Evolutionary conservation across 2,329 filamentous ascomycete species (phyloP).

Genomic region (Cryphonectria radicalis): DNA sequence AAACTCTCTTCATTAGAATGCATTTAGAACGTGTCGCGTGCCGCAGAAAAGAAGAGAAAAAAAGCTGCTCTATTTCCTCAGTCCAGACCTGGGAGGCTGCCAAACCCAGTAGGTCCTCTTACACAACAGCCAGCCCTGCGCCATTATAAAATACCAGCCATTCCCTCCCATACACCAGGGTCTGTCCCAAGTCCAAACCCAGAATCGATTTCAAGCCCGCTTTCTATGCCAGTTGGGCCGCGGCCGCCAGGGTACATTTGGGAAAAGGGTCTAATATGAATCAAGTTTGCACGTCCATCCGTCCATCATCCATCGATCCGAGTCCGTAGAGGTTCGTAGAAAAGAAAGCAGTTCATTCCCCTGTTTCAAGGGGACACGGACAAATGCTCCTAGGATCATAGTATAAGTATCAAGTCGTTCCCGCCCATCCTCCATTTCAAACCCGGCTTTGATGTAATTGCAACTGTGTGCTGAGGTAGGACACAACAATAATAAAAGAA

Average conservation of each 20-base stretch:
- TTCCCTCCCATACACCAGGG: not conserved
- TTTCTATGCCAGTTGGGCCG: constrained; percentile 21
- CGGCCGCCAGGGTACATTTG: constrained; percentile 2
- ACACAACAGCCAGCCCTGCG: constrained; percentile 6
- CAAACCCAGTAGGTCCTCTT: constrained; percentile 15
- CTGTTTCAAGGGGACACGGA: not conserved
- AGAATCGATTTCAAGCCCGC: constrained; percentile 13
- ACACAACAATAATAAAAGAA: constrained; percentile 18
- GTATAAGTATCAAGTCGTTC: constrained; percentile 18
- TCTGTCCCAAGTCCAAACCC: not conserved
- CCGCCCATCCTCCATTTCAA: not conserved
- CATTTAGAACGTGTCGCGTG: constrained; percentile 11
- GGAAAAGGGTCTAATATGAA: constrained; percentile 17
- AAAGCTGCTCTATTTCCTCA: constrained; percentile 8
- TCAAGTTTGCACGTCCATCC: constrained; percentile 17
- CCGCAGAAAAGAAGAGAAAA: not conserved
- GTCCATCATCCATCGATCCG: constrained; percentile 17
- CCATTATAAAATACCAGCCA: constrained; percentile 4
- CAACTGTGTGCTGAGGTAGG: not conserved
- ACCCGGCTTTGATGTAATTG: constrained; percentile 19
- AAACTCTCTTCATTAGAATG: constrained; percentile 15
- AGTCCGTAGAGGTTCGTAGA: constrained; percentile 21
- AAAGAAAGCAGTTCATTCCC: constrained; percentile 7
- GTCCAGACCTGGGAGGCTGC: constrained; percentile 5
- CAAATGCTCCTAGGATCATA: constrained; percentile 15